Conservation (phyloP, 164 flowering plant genomes). For the Nelumbo lutea region DNA sequence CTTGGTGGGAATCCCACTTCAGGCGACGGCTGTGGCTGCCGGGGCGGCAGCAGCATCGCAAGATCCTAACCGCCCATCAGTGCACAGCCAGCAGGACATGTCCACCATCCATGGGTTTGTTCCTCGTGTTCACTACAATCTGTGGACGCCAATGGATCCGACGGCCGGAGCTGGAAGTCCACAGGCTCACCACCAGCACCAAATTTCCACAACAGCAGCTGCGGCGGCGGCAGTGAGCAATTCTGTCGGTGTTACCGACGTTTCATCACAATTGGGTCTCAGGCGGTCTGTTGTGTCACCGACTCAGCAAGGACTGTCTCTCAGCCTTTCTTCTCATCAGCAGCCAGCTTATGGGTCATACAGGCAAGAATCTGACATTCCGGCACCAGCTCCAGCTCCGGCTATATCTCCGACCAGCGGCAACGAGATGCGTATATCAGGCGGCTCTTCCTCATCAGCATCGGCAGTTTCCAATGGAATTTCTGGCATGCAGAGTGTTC, state of each 20-base stretch:
- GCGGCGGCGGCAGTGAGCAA: background rate
- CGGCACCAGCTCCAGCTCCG: conserved; percentile 20
- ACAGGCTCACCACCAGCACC: conserved; percentile 5
- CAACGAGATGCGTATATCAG: conserved; percentile 35
- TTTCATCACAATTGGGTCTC: conserved; percentile 24
- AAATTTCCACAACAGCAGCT: conserved; percentile 6
- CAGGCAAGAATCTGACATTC: conserved; percentile 19
- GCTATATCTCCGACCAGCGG: conserved; percentile 32
- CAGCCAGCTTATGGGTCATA: conserved; percentile 36
- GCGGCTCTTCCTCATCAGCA: conserved; percentile 49
- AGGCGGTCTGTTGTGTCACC: conserved; percentile 26
- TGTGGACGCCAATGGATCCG: background rate
- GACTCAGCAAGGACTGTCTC: too few relatives aligned
- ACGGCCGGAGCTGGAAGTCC: conserved; percentile 25
- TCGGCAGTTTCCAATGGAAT: conserved; percentile 61
- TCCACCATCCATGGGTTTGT: background rate
- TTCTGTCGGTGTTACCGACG: conserved; percentile 11
- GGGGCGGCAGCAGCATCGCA: conserved; percentile 8
- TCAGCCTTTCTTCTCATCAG: conserved; percentile 14
- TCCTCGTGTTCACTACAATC: conserved; percentile 1
- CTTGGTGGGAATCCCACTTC: conserved; percentile 59
- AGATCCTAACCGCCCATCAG: conserved; percentile 23
- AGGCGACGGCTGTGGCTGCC: conserved; percentile 7
- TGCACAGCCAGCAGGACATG: background rate
- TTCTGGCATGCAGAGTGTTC: conserved; percentile 55